Conservation (phyloP, 345 rosid genomes). For the Ceriops decandra region DNA sequence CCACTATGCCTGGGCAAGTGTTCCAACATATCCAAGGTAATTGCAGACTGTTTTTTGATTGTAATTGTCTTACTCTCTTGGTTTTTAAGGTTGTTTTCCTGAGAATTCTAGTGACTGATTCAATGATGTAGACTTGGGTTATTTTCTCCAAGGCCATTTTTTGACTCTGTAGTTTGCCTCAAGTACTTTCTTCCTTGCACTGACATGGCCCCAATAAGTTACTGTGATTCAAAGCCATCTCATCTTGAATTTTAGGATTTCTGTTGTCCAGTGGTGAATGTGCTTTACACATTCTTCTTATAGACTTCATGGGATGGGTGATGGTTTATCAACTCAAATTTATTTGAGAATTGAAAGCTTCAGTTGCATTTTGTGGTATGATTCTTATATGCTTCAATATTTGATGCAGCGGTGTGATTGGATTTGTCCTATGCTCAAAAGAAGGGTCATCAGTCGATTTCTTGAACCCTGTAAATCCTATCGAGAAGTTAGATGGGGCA, state of each 20-base stretch:
- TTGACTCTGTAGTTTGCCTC: no score
- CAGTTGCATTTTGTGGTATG: background rate
- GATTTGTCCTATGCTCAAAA: conserved; percentile 75
- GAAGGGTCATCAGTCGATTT: conserved; percentile 82
- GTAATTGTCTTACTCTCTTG: background rate
- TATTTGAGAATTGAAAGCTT: background rate
- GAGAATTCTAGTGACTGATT: background rate
- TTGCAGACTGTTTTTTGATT: background rate
- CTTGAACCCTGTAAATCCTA: conserved; percentile 77
- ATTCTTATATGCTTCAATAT: background rate
- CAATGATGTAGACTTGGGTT: no score
- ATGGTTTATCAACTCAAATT: background rate
- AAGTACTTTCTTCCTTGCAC: no score
- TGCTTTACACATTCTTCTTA: no score
- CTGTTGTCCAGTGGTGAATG: no score
- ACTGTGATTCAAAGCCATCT: no score
- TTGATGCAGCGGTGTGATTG: conserved; percentile 78
- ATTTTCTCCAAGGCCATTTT: no score
- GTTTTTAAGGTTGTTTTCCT: background rate
- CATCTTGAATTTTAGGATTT: no score
- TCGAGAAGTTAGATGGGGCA: conserved; percentile 79
- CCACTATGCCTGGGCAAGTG: conserved; percentile 92
- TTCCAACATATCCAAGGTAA: conserved; percentile 97
- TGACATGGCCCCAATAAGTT: no score
- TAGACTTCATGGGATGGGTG: no score